Evolutionary conservation across 148 eudicot species (phyloP).

Genomic region (Simmondsia chinensis): DNA sequence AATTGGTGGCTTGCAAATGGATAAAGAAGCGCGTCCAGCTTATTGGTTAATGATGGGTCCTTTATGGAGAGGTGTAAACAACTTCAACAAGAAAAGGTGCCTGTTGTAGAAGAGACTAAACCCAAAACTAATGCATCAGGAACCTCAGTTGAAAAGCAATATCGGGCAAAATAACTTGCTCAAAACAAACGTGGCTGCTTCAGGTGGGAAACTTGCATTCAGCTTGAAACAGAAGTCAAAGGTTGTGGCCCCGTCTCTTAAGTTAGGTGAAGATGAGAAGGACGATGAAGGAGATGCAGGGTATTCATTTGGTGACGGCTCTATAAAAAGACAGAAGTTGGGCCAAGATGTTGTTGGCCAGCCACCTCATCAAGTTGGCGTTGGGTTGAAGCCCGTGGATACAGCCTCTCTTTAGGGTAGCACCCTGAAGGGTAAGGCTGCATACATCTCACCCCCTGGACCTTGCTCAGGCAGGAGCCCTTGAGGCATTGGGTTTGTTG

Average conservation of each 20-base stretch:
- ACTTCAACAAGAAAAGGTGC: conserved; percentile 37
- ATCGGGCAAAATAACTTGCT: conserved; percentile 23
- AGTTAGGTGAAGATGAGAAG: conserved; percentile 60
- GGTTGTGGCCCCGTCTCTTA: conserved; percentile 56
- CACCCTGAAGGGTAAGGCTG: too few species aligned
- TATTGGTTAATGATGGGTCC: conserved; percentile 67
- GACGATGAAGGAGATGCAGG: conserved; percentile 27
- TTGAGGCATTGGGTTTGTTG: too few species aligned
- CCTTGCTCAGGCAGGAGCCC: too few species aligned
- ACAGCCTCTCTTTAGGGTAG: too few species aligned
- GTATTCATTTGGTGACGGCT: conserved; percentile 3
- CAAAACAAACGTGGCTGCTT: conserved; percentile 21
- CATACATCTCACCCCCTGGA: too few species aligned
- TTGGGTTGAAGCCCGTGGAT: too few species aligned
- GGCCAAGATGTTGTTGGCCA: conserved; percentile 8
- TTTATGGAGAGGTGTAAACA: conserved; percentile 69
- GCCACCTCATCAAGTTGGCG: conserved; percentile 6
- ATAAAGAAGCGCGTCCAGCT: conserved; percentile 30
- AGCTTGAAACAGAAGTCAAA: conserved; percentile 69
- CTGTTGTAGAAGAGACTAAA: conserved; percentile 21
- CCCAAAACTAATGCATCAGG: conserved; percentile 18
- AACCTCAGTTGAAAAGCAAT: conserved; percentile 33
- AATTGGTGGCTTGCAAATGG: too few species aligned
- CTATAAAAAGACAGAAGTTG: conserved; percentile 10
- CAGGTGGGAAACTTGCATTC: conserved; percentile 72